A percentile compares a stretch with the other conserved stretches of the same genome.
Evolutionary conservation across 2,329 filamentous ascomycete genomes (phyloP).

Genomic region (Penicillium sp.): DNA sequence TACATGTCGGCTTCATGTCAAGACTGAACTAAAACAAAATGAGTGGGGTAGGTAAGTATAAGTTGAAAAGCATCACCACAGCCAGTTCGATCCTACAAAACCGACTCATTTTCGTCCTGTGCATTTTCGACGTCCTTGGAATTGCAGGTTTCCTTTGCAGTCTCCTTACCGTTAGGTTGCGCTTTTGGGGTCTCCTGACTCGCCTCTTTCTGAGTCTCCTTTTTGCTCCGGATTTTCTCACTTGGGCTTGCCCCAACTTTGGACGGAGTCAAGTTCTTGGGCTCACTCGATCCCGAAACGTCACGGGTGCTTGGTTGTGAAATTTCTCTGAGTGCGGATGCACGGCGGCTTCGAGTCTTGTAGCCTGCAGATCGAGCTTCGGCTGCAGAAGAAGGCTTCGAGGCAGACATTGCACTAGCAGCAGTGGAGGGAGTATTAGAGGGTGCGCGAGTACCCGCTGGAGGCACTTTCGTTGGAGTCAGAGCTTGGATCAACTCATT

Average conservation of each 20-base stretch:
- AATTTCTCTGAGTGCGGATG: slow-evolving; percentile 28
- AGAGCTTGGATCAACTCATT: slow-evolving; percentile 38
- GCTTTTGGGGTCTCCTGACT: slow-evolving; percentile 24
- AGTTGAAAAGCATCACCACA: not conserved
- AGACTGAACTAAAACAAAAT: not conserved
- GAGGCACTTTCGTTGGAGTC: slow-evolving; percentile 34
- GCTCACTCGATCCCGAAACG: slow-evolving; percentile 35
- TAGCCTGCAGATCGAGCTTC: slow-evolving; percentile 30
- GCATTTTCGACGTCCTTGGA: not conserved
- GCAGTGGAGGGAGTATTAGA: slow-evolving; percentile 31
- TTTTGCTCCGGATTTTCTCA: slow-evolving; percentile 33
- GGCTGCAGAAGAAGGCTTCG: slow-evolving; percentile 31
- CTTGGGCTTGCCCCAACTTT: slow-evolving; percentile 35
- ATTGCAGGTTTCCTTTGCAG: slow-evolving; percentile 18
- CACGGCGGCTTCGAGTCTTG: slow-evolving; percentile 17
- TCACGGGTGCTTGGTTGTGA: slow-evolving; percentile 32
- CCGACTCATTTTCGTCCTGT: not conserved
- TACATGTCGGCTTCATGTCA: not conserved
- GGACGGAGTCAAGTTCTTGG: slow-evolving; percentile 20
- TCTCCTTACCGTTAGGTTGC: slow-evolving; percentile 9
- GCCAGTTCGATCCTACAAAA: not conserved
- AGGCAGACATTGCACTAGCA: slow-evolving; percentile 18
- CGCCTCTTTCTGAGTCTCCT: slow-evolving; percentile 28
- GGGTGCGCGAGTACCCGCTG: slow-evolving; percentile 29
- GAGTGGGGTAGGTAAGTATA: not conserved